These are phyloP conservation scores for Lasiodiplodia gonubiensis DNA, from an alignment of 2,329 filamentous ascomycete genomes.

Conservation along the genomic window DNA sequence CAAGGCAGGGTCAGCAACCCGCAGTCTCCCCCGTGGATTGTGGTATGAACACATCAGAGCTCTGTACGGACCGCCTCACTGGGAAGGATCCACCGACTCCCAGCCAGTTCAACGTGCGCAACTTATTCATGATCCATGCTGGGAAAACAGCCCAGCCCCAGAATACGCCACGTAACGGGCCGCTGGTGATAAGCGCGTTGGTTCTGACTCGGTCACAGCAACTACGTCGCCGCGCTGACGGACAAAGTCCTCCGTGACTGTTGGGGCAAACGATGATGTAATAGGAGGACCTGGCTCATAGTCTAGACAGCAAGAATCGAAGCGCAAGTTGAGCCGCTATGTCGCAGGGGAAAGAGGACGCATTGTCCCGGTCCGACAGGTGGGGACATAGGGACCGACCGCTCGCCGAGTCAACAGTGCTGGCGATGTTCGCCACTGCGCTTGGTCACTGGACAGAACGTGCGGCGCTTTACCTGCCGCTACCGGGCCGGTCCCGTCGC, in stretches of 20 bases:
- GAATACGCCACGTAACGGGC: conserved; percentile 2
- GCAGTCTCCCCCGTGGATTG: background rate
- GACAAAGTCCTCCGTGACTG: background rate
- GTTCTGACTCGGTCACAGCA: conserved; percentile 6
- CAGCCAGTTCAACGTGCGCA: background rate
- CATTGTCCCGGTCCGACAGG: background rate
- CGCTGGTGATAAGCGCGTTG: background rate
- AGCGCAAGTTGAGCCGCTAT: background rate
- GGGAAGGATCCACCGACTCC: background rate
- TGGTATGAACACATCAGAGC: conserved; percentile 7
- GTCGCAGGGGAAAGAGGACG: background rate
- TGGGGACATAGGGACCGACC: background rate
- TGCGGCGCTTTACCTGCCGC: conserved; percentile 5
- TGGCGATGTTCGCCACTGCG: conserved; percentile 19
- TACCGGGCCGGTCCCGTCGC: conserved; percentile 16
- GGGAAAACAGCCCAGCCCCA: background rate
- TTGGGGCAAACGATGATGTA: background rate
- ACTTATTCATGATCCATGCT: conserved; percentile 19
- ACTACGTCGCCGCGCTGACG: background rate
- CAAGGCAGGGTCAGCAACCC: background rate
- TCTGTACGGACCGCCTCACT: background rate
- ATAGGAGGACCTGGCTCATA: background rate
- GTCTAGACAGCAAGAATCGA: background rate
- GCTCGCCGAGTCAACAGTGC: background rate
- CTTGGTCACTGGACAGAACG: background rate